These are phyloP conservation scores for Stipa capillata DNA, from an alignment of 176 grass and related monocot species.

Conservation along the genomic window DNA sequence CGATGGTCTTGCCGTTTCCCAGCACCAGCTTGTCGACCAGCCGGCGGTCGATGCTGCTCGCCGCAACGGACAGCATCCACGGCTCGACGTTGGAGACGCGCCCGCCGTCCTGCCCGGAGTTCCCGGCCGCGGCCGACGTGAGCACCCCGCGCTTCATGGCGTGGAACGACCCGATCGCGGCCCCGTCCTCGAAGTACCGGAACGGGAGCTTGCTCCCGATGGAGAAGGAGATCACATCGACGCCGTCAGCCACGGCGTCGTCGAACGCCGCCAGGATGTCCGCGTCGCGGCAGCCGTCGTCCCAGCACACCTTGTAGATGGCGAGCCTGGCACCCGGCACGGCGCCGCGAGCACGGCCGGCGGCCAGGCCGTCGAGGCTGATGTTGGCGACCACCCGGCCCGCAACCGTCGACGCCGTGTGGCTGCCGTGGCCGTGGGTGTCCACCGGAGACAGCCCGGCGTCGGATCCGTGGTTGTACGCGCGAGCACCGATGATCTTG, in stretches of 20 bases:
- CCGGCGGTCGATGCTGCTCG: conserved; percentile 24
- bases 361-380: background rate
- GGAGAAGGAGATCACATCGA: conserved; percentile 31
- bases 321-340: conserved; percentile 25
- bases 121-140: background rate
- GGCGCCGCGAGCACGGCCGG: background rate
- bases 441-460: background rate
- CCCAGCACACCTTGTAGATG: conserved; percentile 24
- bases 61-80: conserved; percentile 22
- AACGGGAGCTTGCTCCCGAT: background rate
- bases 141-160: conserved; percentile 6
- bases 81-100: conserved; percentile 16
- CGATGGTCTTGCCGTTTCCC: background rate
- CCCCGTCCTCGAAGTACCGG: background rate
- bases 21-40: background rate
- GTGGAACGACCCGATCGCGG: conserved; percentile 24
- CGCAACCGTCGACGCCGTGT: conserved; percentile 15
- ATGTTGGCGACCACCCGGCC: background rate
- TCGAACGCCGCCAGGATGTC: conserved; percentile 23
- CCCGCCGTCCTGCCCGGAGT: background rate
- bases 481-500: conserved; percentile 22
- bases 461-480: background rate
- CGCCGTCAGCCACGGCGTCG: conserved; percentile 26
- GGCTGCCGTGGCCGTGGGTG: conserved; percentile 7
- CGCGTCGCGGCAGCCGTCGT: background rate